Conservation (phyloP, 495 filamentous ascomycete genomes). For the Trichoderma gamsii region DNA sequence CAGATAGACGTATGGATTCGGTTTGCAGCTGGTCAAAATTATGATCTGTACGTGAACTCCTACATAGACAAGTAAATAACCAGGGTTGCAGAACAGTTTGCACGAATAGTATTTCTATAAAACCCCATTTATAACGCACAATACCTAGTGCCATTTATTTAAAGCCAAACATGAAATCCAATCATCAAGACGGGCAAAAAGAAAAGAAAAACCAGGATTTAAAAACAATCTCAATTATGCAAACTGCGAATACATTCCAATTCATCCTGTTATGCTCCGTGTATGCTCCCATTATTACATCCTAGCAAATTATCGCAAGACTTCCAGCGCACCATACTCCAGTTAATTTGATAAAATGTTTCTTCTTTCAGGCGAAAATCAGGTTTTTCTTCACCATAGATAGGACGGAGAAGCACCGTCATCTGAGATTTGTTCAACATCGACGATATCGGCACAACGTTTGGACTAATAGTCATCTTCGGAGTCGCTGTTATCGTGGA, state of each 20-base stretch:
- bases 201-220: not conserved
- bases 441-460: not conserved
- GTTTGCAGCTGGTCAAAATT: too few species aligned
- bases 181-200: not conserved
- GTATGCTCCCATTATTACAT: not conserved
- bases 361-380: not conserved
- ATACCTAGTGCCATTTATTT: too few species aligned
- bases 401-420: not conserved
- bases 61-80: not conserved
- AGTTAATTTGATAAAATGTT: not conserved
- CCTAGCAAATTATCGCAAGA: not conserved
- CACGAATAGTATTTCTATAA: too few species aligned
- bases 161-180: too few species aligned
- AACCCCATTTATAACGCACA: too few species aligned
- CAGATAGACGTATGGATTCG: not conserved
- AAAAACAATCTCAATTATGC: not conserved
- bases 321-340: not conserved
- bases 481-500: constrained; percentile 31
- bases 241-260: not conserved
- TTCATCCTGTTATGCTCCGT: not conserved
- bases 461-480: constrained; percentile 31
- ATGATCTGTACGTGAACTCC: not conserved
- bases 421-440: not conserved
- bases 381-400: not conserved
- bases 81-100: not conserved